Base-by-base conservation (phyloP, 345 rosid species). In the Cardamine occulta region DNA sequence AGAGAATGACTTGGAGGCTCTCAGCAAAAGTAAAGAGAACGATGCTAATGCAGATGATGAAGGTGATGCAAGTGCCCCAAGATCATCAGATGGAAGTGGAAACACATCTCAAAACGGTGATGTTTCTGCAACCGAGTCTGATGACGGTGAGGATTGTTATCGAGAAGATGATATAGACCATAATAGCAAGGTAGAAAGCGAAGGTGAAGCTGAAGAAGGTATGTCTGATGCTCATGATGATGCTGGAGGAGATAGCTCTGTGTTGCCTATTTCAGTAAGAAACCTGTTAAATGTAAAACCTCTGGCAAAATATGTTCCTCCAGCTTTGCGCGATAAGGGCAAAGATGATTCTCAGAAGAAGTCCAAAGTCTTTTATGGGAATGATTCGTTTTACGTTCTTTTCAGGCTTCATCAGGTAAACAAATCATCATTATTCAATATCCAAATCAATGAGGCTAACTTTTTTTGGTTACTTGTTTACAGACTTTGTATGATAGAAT, bases 321-420 rank as follows among this genome's bases (percentile, higher is more conserved):
- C 74, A 37, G 78, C 84, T 23, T 80, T 87, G 78, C 56, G 54
- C 60, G 81, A 81, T 70, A 83, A 80, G 72, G 86, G 81, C 47
- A 86, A 81, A 58, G 86, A 66, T 58, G 83, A 34, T 67, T 84
- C 86, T 70, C 76, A 45, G 54, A 87, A 80, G 73, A 84, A 80
- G 65, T 84, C 88, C n/a, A 74, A 73, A 44, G 74, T 93, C 82
- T 96, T 96, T 80, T 96, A 93, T 73, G 99, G 98, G 70, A 93
- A 93, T 70, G 98, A 96, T 83, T 93, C 96, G 29, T 93, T 87
- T 77, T 93, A 93, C 63, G 93, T 93, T 72, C 90, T 93, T 66
- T 88, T 93, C 62, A 86, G 98, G 85, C 99, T 96, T 83, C 99
- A 96, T 80, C 99, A 85, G 78, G 99, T 96, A 86, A 74, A 35